phyloP scores from a whole-genome alignment of 257 asterid genomes.

The Solanum etuberosum region DNA sequence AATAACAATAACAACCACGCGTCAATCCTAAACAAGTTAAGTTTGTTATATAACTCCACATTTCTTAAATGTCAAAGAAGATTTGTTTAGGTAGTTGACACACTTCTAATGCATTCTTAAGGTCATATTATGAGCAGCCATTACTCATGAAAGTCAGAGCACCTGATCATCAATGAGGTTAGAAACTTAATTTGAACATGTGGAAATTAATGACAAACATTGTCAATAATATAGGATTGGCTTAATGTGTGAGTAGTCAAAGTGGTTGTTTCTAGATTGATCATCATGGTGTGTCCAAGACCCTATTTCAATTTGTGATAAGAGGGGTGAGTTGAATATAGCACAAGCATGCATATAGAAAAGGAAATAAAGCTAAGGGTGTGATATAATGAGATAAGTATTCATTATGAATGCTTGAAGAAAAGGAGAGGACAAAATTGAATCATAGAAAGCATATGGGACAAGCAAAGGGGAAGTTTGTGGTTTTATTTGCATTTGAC shows the following conservation, averaged over 20 bases:
- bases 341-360: neutral
- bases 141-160: neutral
- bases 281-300: neutral
- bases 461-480: neutral
- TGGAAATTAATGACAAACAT: neutral
- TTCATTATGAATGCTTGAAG: neutral
- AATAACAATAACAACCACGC: accelerated
- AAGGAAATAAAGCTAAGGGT: neutral
- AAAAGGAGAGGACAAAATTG: constrained; percentile 25
- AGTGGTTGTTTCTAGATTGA: neutral
- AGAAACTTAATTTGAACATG: neutral
- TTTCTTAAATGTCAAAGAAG: too few species aligned
- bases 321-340: neutral
- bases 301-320: neutral
- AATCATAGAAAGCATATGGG: neutral
- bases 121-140: neutral
- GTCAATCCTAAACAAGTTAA: neutral
- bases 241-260: neutral
- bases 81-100: neutral
- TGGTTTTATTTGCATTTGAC: constrained; percentile 5
- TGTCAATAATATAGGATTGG: neutral
- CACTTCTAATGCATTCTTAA: neutral
- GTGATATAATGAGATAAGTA: neutral
- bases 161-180: neutral
- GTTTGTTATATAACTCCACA: neutral